Base-by-base conservation (phyloP, 805 yeast species). In the Candida orba region DNA sequence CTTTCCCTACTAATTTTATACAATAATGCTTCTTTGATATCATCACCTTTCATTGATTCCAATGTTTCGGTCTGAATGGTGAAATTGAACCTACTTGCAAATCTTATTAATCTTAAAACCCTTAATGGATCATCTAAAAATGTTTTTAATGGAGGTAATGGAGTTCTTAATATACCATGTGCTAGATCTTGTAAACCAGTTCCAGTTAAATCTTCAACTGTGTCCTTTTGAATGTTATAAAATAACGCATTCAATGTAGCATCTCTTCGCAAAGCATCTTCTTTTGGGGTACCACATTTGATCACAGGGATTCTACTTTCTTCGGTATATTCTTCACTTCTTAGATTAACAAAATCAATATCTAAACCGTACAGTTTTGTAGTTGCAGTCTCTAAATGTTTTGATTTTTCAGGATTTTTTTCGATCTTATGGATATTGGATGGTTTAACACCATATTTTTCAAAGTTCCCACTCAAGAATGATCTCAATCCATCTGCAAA, bases 311-410 rank as follows among this genome's bases (percentile, higher is more conserved):
- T 88, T 42, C 99, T 67, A 39, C 95, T 83, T 33, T 82, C 81
- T 20, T 75, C 78, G 0, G 95, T 79, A 58, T 93, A 93, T 54
- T 78, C 84, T 58, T 93, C 99, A 33, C 82, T 80, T 50, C 99
- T 69, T 50, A 93, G 69, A 62, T 91, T 91, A 40, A 95, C 99
- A 60, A 93, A 88, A 65, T 93, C 99, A 42, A 93, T 77, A 55
- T 88, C 96, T n/a, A 83, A 60, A 1, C 81, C 95, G 56, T 75
- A 86, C 10, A 93, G 63, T 55, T 80, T 84, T 1, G 96, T 89
- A 4, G 97, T 93, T 35, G 97, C 95, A 1, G 99, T 95, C 56
- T 93, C 99, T 53, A 93, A 67, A 67, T 93, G 99, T 65, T 93
- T 95, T 2, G 95, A 84, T 62, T 90, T 91, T 50, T 86, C 97